A percentile compares a stretch with the other conserved stretches of the same genome.
Conservation (phyloP, 116 monocot genomes). For the Trichopus zeylanicus region DNA sequence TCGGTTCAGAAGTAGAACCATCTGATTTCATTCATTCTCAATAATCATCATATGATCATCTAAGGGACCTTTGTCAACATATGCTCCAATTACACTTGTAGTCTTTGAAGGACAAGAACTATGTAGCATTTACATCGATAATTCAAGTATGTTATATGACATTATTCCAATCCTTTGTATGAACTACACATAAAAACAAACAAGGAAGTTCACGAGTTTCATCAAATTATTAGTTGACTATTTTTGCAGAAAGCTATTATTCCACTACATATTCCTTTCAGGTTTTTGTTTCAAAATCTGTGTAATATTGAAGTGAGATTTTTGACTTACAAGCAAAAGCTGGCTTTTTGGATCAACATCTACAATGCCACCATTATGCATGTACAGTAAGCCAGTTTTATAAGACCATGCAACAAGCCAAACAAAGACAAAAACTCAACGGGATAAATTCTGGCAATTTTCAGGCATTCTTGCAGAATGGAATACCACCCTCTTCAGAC, state of each 20-base stretch:
- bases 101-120: too few species aligned
- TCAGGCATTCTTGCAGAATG: constrained; percentile 75
- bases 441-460: constrained; percentile 2
- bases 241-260: not conserved
- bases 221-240: too few species aligned
- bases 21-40: too few species aligned
- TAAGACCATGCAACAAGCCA: not conserved
- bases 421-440: not conserved
- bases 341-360: constrained; percentile 95
- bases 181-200: too few species aligned
- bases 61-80: too few species aligned
- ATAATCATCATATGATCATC: too few species aligned
- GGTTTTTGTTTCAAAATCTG: constrained; percentile 55
- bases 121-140: too few species aligned
- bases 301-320: constrained; percentile 29
- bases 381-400: constrained; percentile 37
- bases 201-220: too few species aligned
- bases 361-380: constrained; percentile 92
- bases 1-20: too few species aligned
- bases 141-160: too few species aligned
- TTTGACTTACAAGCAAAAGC: constrained; percentile 80
- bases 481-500: constrained; percentile 49
- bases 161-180: too few species aligned
- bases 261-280: constrained; percentile 20
- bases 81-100: too few species aligned